Evolutionary conservation across 2,329 filamentous ascomycete species (phyloP).

Genomic region (Fusarium sarcochroum): DNA sequence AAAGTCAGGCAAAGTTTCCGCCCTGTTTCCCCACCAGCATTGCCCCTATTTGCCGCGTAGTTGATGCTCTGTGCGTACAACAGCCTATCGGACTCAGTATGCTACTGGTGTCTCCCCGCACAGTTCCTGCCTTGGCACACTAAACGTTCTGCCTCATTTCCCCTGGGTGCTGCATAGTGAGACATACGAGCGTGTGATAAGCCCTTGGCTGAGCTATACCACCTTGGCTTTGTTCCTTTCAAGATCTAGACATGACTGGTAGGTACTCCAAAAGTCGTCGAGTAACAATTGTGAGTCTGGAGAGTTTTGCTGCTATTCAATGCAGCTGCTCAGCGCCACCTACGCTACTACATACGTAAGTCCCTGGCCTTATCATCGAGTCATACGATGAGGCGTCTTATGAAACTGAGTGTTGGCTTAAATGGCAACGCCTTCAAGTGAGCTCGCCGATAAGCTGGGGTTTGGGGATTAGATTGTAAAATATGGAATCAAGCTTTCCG

Average conservation of each 20-base stretch:
- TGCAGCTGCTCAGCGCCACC: background rate
- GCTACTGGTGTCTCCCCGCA: too few relatives aligned
- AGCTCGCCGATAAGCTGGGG: background rate
- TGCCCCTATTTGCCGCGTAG: background rate
- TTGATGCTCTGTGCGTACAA: background rate
- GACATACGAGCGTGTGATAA: background rate
- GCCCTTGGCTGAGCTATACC: background rate
- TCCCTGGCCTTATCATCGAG: background rate
- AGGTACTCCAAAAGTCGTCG: background rate
- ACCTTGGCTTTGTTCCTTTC: background rate
- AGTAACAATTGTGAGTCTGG: background rate
- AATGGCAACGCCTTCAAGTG: background rate
- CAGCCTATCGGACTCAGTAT: background rate
- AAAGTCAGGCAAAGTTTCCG: background rate
- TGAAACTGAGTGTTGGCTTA: background rate
- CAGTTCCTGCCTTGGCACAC: background rate
- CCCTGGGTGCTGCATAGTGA: too few relatives aligned
- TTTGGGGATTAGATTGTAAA: background rate
- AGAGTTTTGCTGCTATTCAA: background rate
- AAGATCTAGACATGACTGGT: background rate
- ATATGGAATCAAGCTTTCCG: background rate
- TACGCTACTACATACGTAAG: background rate
- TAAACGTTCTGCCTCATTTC: background rate
- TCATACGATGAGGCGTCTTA: background rate
- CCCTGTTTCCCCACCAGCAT: background rate